phyloP scores from a whole-genome alignment of 768 basidiomycete species.

The Lentinula detonsa region DNA sequence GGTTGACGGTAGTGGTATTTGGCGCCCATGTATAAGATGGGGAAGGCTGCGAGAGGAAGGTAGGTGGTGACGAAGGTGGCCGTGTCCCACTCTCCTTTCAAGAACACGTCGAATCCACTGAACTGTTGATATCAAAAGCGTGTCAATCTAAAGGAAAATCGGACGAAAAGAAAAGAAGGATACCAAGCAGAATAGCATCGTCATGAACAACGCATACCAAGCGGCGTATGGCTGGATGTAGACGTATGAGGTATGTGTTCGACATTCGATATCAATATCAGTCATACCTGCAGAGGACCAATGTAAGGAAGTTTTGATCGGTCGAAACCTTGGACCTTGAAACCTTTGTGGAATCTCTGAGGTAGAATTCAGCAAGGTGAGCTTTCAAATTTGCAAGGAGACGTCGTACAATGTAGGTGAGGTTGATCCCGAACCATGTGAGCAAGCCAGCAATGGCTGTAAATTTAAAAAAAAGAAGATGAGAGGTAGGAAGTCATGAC shows the following conservation, averaged over 20 bases:
- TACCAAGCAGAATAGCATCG: constrained; percentile 57
- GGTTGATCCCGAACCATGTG: constrained; percentile 75
- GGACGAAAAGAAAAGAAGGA: constrained; percentile 16
- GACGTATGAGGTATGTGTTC: neutral
- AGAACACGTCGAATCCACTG: constrained; percentile 47
- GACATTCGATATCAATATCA: neutral
- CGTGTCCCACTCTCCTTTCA: constrained; percentile 43
- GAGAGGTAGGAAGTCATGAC: constrained; percentile 32
- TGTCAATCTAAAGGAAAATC: neutral
- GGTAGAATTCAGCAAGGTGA: neutral
- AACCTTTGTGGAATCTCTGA: constrained; percentile 77
- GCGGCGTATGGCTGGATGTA: constrained; percentile 62
- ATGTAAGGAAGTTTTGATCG: constrained; percentile 66
- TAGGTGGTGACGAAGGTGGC: constrained; percentile 84
- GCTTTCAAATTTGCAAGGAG: neutral
- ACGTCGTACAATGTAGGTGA: constrained; percentile 43
- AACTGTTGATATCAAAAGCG: constrained; percentile 25
- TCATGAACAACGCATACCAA: constrained; percentile 42
- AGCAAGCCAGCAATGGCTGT: constrained; percentile 48
- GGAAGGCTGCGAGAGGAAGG: constrained; percentile 66
- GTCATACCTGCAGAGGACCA: constrained; percentile 31
- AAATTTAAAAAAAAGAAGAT: constrained; percentile 27
- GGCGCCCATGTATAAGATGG: constrained; percentile 61
- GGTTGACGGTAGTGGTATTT: constrained; percentile 47
- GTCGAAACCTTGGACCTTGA: constrained; percentile 75